phyloP scores from a whole-genome alignment of 345 rosid genomes.

The Aquilaria malaccensis region DNA sequence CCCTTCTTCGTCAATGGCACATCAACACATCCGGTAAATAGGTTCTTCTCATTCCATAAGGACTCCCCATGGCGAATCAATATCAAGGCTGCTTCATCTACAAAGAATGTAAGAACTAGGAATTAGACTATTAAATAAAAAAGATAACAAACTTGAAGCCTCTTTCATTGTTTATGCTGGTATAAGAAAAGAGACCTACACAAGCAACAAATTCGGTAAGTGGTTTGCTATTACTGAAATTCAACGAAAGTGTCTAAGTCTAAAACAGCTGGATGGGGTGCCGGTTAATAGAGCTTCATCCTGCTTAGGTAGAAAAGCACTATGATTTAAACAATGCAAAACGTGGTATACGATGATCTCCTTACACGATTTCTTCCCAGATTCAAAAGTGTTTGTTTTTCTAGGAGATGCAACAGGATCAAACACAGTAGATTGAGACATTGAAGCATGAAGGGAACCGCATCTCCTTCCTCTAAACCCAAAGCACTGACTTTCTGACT shows the following conservation, averaged over 20 bases:
- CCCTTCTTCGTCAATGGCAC: constrained; percentile 94
- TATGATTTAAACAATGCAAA: too few relatives aligned
- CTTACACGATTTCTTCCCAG: constrained; percentile 59
- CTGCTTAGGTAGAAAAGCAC: too few relatives aligned
- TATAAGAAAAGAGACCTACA: too few relatives aligned
- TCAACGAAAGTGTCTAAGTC: too few relatives aligned
- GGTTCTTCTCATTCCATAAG: constrained; percentile 98
- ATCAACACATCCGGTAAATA: constrained; percentile 96
- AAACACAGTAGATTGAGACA: constrained; percentile 44
- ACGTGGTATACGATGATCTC: neutral
- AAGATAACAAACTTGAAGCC: too few relatives aligned
- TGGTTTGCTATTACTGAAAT: too few relatives aligned
- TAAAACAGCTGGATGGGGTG: neutral
- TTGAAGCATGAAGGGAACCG: constrained; percentile 31
- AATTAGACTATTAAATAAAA: neutral
- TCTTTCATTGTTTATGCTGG: too few relatives aligned
- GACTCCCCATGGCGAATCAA: constrained; percentile 94
- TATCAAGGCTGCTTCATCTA: constrained; percentile 85
- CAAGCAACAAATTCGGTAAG: too few relatives aligned
- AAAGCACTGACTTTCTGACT: constrained; percentile 21
- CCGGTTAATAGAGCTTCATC: too few relatives aligned
- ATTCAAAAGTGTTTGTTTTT: constrained; percentile 25
- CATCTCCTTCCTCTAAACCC: constrained; percentile 2
- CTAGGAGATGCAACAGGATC: constrained; percentile 50
- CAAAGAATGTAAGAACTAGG: neutral